phyloP scores from a whole-genome alignment of 495 filamentous ascomycete species.

The Neurospora africana region DNA sequence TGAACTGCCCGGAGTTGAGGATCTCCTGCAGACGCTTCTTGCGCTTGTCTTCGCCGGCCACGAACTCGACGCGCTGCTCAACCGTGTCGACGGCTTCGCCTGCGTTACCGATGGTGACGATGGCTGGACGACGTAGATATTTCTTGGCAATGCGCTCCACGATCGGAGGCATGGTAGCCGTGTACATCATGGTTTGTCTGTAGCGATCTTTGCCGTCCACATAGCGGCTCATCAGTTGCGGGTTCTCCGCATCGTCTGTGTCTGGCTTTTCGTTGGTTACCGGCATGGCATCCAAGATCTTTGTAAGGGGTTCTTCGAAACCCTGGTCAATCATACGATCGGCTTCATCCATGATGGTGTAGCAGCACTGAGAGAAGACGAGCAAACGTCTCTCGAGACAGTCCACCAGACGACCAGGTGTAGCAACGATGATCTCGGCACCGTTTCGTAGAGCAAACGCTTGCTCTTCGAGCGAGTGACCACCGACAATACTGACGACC shows the following conservation, averaged over 20 bases:
- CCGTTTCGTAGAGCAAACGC: slow-evolving; percentile 87
- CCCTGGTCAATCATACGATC: slow-evolving; percentile 99
- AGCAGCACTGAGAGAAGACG: slow-evolving; percentile 91
- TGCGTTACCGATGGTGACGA: slow-evolving; percentile 87
- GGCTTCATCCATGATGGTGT: slow-evolving; percentile 94
- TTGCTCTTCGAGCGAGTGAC: slow-evolving; percentile 91
- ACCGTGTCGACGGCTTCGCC: slow-evolving; percentile 99
- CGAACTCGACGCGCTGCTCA: slow-evolving; percentile 91
- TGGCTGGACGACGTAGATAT: slow-evolving; percentile 87
- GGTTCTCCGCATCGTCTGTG: slow-evolving; percentile 84
- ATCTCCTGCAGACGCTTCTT: slow-evolving; percentile 96
- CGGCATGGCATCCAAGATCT: slow-evolving; percentile 94
- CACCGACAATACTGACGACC: slow-evolving; percentile 94
- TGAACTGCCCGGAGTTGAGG: slow-evolving; percentile 73
- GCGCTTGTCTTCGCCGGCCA: slow-evolving; percentile 86
- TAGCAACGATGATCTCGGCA: slow-evolving; percentile 97
- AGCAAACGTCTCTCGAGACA: slow-evolving; percentile 89
- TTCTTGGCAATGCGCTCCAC: slow-evolving; percentile 95
- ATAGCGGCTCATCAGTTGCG: slow-evolving; percentile 71
- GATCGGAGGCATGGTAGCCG: slow-evolving; percentile 89
- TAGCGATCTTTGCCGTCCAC: slow-evolving; percentile 79
- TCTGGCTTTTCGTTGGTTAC: slow-evolving; percentile 95
- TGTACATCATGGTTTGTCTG: slow-evolving; percentile 99
- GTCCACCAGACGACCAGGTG: slow-evolving; percentile 92
- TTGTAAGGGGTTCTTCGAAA: slow-evolving; percentile 96